Base-by-base conservation (phyloP, 352 stramenopile genomes). In the Phytophthora foliorum region DNA sequence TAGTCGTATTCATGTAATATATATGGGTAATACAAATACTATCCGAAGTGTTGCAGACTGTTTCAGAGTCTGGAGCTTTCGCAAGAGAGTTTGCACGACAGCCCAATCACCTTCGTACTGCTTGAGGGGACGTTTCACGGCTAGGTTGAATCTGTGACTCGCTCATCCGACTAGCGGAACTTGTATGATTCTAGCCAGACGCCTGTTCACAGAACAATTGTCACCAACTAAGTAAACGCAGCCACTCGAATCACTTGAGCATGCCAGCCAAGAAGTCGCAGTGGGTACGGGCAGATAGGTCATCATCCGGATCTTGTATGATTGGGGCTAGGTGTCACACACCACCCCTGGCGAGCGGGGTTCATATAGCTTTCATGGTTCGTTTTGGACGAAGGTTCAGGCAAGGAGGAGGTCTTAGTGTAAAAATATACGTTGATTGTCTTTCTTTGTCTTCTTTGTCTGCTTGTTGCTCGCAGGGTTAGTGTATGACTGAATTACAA, bases 81-180 rank as follows among this genome's bases (percentile, higher is more conserved):
- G 21, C 42, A 50, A 11, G 19, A 50, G 42, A 29, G n/a, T 19
- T 50, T 50, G 42, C 21, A 50, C 42, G 21, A 50, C 42, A 31
- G 19, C 42, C 42, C 29, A 50, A 31, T 31, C 22, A 17, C 17
- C 42, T 31, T 50, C 42, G 21, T 50, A 31, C 42, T 31, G 42
- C 9, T 9, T n/a, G 21, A 50, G 42, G 42, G 29, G n/a, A 7
- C 14, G 42, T 31, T 50, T 3, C 16, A 24, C 39, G 24, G 39
- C 39, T 14, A 6, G 14, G 9, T 46, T 46, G 24, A 46, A 16
- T 16, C 39, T 8, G 17, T 21, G 39, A 16, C 39, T 46, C 3
- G 39, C n/a, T n/a, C n/a, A n/a, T n/a, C n/a, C n/a, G n/a, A n/a
- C n/a, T n/a, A n/a, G n/a, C n/a, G n/a, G n/a, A 46, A 46, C 39